phyloP scores from a whole-genome alignment of 768 basidiomycete species.

The Aureoboletus auriporus region DNA sequence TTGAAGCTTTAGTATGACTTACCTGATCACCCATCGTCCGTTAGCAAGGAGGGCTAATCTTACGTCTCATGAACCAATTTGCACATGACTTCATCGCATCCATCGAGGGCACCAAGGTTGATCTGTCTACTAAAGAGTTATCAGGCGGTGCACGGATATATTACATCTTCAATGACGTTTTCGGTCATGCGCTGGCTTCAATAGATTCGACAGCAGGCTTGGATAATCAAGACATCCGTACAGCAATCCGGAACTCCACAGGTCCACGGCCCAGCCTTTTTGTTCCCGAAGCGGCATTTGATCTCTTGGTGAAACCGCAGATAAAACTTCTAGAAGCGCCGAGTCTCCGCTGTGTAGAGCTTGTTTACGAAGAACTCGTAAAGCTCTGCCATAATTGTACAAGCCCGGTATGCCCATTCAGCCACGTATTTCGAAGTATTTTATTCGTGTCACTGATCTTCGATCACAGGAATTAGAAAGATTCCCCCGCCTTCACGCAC shows the following conservation, averaged over 20 bases:
- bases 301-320: slow-evolving; percentile 95
- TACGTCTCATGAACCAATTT: slow-evolving; percentile 98
- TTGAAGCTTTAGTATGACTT: background rate
- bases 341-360: slow-evolving; percentile 90
- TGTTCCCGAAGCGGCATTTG: slow-evolving; percentile 96
- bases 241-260: slow-evolving; percentile 97
- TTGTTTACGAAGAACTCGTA: slow-evolving; percentile 98
- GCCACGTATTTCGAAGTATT: background rate
- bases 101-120: slow-evolving; percentile 94
- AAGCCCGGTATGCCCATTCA: slow-evolving; percentile 55
- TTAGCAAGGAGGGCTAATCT: slow-evolving; percentile 82
- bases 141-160: slow-evolving; percentile 98
- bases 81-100: slow-evolving; percentile 95
- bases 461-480: slow-evolving; percentile 80
- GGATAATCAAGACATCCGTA: slow-evolving; percentile 92
- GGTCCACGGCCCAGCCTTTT: slow-evolving; percentile 95
- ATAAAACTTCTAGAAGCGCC: slow-evolving; percentile 95
- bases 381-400: slow-evolving; percentile 99
- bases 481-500: slow-evolving; percentile 90
- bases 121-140: slow-evolving; percentile 96
- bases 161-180: slow-evolving; percentile 99
- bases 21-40: slow-evolving; percentile 12
- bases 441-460: slow-evolving; percentile 11
- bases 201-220: slow-evolving; percentile 91
- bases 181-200: slow-evolving; percentile 84